Percentiles rank a stretch among this genome's conserved stretches.
Evolutionary conservation across 192 early-diverging fungal genomes (phyloP).

Genomic region (Allomyces macrogynus): DNA sequence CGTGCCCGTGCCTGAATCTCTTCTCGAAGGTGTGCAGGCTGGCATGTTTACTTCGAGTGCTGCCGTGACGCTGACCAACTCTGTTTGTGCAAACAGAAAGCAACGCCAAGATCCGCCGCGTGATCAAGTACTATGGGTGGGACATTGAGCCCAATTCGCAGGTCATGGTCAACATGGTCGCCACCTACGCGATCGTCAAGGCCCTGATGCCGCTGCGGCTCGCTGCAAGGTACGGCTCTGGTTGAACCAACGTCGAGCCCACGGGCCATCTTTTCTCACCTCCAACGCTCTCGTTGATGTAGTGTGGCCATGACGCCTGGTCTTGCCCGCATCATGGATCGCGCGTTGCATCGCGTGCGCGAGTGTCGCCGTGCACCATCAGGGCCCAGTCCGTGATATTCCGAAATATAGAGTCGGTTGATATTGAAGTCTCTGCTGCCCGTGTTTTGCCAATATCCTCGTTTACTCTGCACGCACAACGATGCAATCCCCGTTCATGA

Average conservation of each 20-base stretch:
- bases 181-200: constrained; percentile 24
- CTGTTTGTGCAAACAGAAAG: background rate
- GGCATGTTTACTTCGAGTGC: constrained; percentile 1
- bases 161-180: constrained; percentile 19
- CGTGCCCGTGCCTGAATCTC: constrained; percentile 16
- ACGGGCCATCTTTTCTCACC: background rate
- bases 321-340: background rate
- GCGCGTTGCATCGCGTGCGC: background rate
- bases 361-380: background rate
- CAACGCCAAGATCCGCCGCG: background rate
- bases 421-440: too few relatives aligned
- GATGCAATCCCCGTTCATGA: too few relatives aligned
- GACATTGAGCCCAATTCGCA: constrained; percentile 2
- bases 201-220: constrained; percentile 21
- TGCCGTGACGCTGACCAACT: background rate
- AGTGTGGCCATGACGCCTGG: background rate
- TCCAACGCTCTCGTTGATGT: background rate
- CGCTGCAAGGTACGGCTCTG: constrained; percentile 14
- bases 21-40: constrained; percentile 12
- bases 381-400: too few relatives aligned
- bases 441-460: too few relatives aligned
- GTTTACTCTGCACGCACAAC: too few relatives aligned
- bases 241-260: background rate
- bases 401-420: too few relatives aligned
- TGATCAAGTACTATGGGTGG: background rate